Evolutionary conservation across 495 filamentous ascomycete species (phyloP).

Genomic region (Articulospora tetracladia): DNA sequence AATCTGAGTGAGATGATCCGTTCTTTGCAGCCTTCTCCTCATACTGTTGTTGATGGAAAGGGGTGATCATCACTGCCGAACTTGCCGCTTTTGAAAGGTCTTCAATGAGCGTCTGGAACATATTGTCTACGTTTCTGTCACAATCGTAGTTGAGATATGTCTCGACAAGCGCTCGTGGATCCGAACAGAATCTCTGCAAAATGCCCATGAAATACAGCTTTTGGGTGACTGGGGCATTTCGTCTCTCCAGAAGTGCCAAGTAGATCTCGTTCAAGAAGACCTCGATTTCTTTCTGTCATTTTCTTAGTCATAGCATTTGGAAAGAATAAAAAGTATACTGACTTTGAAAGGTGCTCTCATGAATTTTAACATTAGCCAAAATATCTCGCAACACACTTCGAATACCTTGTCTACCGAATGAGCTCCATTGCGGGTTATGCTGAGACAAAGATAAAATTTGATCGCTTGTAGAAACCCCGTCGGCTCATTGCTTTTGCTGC

Average conservation of each 20-base stretch:
- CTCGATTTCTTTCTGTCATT: slow-evolving; percentile 83
- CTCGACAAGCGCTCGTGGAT: slow-evolving; percentile 88
- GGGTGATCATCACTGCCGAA: slow-evolving; percentile 65
- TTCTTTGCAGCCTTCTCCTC: slow-evolving; percentile 69
- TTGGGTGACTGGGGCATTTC: slow-evolving; percentile 80
- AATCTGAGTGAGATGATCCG: slow-evolving; percentile 56
- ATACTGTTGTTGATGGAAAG: slow-evolving; percentile 77
- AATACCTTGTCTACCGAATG: slow-evolving; percentile 89
- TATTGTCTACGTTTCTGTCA: slow-evolving; percentile 91
- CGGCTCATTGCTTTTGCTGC: slow-evolving; percentile 76
- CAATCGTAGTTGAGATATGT: slow-evolving; percentile 99
- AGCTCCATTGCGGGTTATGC: slow-evolving; percentile 89
- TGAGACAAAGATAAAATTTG: slow-evolving; percentile 92
- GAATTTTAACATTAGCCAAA: slow-evolving; percentile 93
- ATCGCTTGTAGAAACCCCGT: slow-evolving; percentile 93
- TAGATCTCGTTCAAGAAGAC: slow-evolving; percentile 98
- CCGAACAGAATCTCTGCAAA: slow-evolving; percentile 75
- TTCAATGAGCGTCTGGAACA: slow-evolving; percentile 93
- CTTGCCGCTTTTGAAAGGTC: slow-evolving; percentile 83
- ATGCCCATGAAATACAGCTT: slow-evolving; percentile 89
- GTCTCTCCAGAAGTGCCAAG: slow-evolving; percentile 84
- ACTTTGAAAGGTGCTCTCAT: slow-evolving; percentile 94
- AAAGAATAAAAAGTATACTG: too few relatives aligned
- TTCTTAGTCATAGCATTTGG: too few relatives aligned
- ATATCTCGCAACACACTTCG: slow-evolving; percentile 94